Conservation (phyloP, 1,284 basidiomycete genomes). For the Pseudozyma sp. region DNA sequence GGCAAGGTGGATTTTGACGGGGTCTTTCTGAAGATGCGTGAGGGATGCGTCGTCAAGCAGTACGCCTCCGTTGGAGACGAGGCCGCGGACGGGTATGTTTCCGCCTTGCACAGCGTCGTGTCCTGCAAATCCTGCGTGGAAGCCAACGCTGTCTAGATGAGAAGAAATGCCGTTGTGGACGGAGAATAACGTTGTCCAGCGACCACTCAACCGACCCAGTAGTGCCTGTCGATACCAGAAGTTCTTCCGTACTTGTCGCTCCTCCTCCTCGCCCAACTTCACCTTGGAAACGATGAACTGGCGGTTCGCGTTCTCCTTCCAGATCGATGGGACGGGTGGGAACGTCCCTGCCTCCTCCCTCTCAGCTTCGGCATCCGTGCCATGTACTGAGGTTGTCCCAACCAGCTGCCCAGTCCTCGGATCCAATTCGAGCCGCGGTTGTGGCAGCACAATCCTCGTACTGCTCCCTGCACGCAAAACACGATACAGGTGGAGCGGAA, state of each 20-base stretch:
- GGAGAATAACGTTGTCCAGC: conserved; percentile 75
- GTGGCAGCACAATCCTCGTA: conserved; percentile 62
- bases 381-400: conserved; percentile 1
- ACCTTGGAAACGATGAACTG: conserved; percentile 90
- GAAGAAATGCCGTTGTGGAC: not conserved
- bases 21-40: conserved; percentile 11
- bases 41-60: conserved; percentile 8
- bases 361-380: conserved; percentile 73
- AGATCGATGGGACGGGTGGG: conserved; percentile 80
- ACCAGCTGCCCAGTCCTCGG: conserved; percentile 4
- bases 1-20: conserved; percentile 11
- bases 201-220: conserved; percentile 76
- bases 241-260: conserved; percentile 77
- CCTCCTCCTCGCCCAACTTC: conserved; percentile 75
- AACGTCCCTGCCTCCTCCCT: conserved; percentile 73
- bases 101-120: conserved; percentile 10
- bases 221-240: conserved; percentile 95
- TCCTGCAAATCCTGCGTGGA: not conserved
- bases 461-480: conserved; percentile 22
- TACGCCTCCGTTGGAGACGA: conserved; percentile 20
- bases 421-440: conserved; percentile 72
- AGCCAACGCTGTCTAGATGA: not conserved
- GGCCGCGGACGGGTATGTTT: conserved; percentile 5
- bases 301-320: conserved; percentile 72
- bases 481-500: conserved; percentile 22